Evolutionary conservation across 169 alveolate genomes (phyloP).

Genomic region (Plasmodium gonderi): DNA sequence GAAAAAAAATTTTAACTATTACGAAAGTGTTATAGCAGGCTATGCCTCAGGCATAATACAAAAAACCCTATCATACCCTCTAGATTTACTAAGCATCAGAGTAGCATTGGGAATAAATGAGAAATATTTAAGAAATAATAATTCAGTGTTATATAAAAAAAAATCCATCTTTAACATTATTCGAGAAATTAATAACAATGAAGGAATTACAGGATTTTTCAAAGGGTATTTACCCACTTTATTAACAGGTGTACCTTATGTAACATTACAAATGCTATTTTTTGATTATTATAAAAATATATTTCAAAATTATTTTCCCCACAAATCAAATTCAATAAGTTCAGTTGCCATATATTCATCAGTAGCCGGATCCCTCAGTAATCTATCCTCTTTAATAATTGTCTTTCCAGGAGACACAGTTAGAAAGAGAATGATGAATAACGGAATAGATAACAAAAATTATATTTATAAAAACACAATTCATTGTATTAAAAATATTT

Average conservation of each 20-base stretch:
- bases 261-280: constrained; percentile 88
- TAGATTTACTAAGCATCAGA: constrained; percentile 89
- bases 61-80: constrained; percentile 86
- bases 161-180: constrained; percentile 48
- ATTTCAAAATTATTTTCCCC: constrained; percentile 31
- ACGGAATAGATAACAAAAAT: constrained; percentile 87
- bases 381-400: constrained; percentile 74
- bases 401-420: constrained; percentile 89
- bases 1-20: constrained; percentile 37
- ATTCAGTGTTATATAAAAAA: neutral
- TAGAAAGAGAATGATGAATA: constrained; percentile 90
- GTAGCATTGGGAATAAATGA: constrained; percentile 90
- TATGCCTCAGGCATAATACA: constrained; percentile 88
- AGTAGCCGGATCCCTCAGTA: constrained; percentile 78
- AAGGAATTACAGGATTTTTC: constrained; percentile 89
- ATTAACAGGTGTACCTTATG: constrained; percentile 90
- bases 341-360: constrained; percentile 45
- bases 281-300: constrained; percentile 84
- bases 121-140: constrained; percentile 76
- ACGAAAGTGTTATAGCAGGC: constrained; percentile 85
- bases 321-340: constrained; percentile 10
- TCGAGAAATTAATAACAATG: constrained; percentile 81
- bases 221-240: constrained; percentile 87
- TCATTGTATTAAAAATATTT: constrained; percentile 81
- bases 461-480: constrained; percentile 82